Conservation (phyloP, 2,329 filamentous ascomycete genomes). For the Colletotrichum tofieldiae region DNA sequence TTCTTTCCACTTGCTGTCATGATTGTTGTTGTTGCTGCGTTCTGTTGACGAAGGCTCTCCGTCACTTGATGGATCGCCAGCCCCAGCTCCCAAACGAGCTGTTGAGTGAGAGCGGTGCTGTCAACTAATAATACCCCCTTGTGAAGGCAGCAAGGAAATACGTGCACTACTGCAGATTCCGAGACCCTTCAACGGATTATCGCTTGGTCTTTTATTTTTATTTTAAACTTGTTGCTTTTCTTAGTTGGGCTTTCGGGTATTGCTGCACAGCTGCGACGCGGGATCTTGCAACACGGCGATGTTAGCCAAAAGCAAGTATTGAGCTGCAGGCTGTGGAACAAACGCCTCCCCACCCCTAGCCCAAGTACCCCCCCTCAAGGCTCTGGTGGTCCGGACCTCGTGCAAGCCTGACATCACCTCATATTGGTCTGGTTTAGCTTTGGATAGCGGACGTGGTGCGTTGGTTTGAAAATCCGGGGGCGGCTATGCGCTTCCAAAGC, state of each 20-base stretch:
- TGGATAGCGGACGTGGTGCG: neutral
- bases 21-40: neutral
- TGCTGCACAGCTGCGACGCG: constrained; percentile 9
- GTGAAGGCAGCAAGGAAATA: neutral
- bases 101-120: neutral
- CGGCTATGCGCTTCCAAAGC: constrained; percentile 37
- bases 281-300: constrained; percentile 5
- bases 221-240: neutral
- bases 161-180: no score
- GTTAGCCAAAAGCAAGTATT: constrained; percentile 20
- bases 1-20: neutral
- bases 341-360: neutral
- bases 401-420: neutral
- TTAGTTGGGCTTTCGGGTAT: constrained; percentile 1
- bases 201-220: neutral
- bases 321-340: constrained; percentile 7
- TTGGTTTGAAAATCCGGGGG: constrained; percentile 1
- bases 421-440: neutral
- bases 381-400: neutral
- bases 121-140: constrained; percentile 3
- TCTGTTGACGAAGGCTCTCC: neutral
- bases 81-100: neutral
- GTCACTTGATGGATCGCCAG: constrained; percentile 20
- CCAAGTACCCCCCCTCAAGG: neutral
- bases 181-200: constrained; percentile 21